phyloP scores from a whole-genome alignment of 73 alveolate genomes.

The Diophrys appendiculata region DNA sequence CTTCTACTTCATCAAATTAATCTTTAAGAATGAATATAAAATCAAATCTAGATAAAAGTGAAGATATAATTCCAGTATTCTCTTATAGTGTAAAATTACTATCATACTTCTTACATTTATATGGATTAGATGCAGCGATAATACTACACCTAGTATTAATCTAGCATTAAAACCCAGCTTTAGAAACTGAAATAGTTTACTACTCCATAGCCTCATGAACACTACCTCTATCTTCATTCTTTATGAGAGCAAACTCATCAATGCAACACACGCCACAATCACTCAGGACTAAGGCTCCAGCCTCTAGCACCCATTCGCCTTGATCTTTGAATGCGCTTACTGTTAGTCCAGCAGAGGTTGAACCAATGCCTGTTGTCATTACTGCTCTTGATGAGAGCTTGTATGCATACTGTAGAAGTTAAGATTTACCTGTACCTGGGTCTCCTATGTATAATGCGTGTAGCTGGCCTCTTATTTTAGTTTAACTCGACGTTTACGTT shows the following conservation, averaged over 20 bases:
- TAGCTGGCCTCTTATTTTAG: conserved; percentile 69
- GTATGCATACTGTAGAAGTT: conserved; percentile 57
- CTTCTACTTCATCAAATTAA: conserved; percentile 66
- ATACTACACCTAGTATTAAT: conserved; percentile 77
- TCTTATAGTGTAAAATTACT: conserved; percentile 43
- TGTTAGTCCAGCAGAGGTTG: conserved; percentile 83
- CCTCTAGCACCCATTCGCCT: conserved; percentile 80
- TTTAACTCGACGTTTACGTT: conserved; percentile 31
- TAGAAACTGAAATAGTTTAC: conserved; percentile 75
- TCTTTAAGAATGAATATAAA: conserved; percentile 71
- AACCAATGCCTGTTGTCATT: conserved; percentile 77
- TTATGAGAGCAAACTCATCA: conserved; percentile 83
- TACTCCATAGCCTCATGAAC: conserved; percentile 88
- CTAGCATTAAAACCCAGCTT: conserved; percentile 80
- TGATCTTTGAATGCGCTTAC: conserved; percentile 76
- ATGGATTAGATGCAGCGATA: conserved; percentile 78
- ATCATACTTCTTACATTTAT: conserved; percentile 52
- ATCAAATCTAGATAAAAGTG: conserved; percentile 80
- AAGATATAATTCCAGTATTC: conserved; percentile 69
- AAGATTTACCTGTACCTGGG: conserved; percentile 90
- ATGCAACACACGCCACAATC: conserved; percentile 92
- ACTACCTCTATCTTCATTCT: conserved; percentile 61
- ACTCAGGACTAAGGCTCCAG: conserved; percentile 87
- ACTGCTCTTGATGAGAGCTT: conserved; percentile 60
- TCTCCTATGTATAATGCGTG: conserved; percentile 82